Base-by-base conservation (phyloP, 805 yeast genomes). In the Candida succiphila region DNA sequence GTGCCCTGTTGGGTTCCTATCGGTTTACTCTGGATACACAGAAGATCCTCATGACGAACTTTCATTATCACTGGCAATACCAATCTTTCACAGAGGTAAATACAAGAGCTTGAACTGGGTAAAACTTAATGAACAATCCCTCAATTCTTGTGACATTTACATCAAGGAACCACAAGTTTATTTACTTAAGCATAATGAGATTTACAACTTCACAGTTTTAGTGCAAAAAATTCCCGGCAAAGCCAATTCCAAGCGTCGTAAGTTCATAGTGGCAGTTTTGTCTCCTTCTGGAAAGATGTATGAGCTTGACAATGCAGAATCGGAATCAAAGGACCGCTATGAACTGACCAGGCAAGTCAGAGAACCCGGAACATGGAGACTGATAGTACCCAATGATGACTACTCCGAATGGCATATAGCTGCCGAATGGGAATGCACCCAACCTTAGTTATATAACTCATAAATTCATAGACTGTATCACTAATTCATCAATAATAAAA, bases 401-500 rank as follows among this genome's bases (percentile, higher is more conserved):
- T 84, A 83, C 4, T 67, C 68, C 35, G 78, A 86, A 34, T 84
- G 95, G 85, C 80, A 86, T 46, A 85, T 83, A 3, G 86, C 84
- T 58, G 87, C 94, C 12, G 95, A 87, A 55, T 89, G 98, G 98
- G 62, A 63, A 22, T 80, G 89, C 16, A 13, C n/a, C n/a, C n/a
- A n/a, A n/a, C n/a, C n/a, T 12, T 22, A 22, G n/a, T n/a, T n/a
- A n/a, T n/a, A n/a, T n/a, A n/a, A n/a, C n/a, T n/a, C n/a, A n/a
- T n/a, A n/a, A n/a, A n/a, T n/a, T n/a, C n/a, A n/a, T n/a, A n/a
- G n/a, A n/a, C n/a, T n/a, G n/a, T n/a, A n/a, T n/a, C n/a, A n/a
- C n/a, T n/a, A n/a, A n/a, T n/a, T n/a, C n/a, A n/a, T n/a, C n/a
- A n/a, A n/a, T n/a, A n/a, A n/a, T n/a, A n/a, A n/a, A n/a, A n/a